Percentiles rank a stretch among this genome's conserved stretches.
phyloP scores from a whole-genome alignment of 805 yeast genomes.

The Candida ovalis region DNA sequence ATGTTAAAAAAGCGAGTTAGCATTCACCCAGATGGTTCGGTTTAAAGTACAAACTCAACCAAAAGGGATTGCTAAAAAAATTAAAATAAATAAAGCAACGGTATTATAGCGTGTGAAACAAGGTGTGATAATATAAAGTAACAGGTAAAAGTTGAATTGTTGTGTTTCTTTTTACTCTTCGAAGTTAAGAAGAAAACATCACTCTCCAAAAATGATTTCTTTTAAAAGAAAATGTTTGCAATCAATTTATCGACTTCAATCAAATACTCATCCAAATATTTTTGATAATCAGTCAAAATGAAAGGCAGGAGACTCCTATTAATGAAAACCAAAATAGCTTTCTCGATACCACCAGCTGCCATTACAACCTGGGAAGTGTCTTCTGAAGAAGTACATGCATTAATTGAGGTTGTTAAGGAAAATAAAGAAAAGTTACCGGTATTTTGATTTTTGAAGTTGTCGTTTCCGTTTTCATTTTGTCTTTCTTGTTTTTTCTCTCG shows the following conservation, averaged over 20 bases:
- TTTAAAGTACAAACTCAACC: too few relatives aligned
- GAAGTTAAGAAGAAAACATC: neutral
- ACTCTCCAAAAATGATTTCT: neutral
- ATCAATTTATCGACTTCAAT: conserved; percentile 11
- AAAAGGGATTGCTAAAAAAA: too few relatives aligned
- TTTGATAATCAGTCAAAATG: conserved; percentile 9
- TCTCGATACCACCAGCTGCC: conserved; percentile 1
- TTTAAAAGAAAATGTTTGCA: conserved; percentile 6
- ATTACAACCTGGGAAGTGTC: neutral
- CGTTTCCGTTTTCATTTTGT: neutral
- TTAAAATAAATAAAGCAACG: too few relatives aligned
- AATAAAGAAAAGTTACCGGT: neutral
- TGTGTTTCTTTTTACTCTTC: too few relatives aligned
- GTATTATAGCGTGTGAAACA: too few relatives aligned
- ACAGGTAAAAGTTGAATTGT: too few relatives aligned
- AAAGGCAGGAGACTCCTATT: conserved; percentile 8
- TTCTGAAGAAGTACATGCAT: neutral
- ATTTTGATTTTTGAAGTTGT: neutral
- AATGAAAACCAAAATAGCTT: conserved; percentile 4
- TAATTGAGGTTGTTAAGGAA: neutral
- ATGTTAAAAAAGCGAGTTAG: too few relatives aligned
- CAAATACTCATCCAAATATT: conserved; percentile 3
- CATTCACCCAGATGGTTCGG: too few relatives aligned
- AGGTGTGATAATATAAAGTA: too few relatives aligned
- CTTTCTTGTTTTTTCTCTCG: neutral